These are phyloP conservation scores for Globisporangium megalacanthum DNA, from an alignment of 352 stramenopile species.

Conservation along the genomic window DNA sequence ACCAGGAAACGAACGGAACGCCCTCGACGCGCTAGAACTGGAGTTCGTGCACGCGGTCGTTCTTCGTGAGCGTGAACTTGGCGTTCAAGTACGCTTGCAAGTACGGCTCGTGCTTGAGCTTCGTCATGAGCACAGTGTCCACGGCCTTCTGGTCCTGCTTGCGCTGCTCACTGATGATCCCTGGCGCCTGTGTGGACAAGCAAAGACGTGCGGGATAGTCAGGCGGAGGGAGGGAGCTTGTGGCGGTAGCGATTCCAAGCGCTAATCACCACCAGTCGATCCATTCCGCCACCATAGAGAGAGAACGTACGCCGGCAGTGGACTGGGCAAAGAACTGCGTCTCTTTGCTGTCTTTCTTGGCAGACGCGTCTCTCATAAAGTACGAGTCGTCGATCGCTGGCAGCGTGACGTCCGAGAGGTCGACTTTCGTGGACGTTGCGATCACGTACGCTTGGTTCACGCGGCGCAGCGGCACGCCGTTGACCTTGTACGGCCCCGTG, in stretches of 20 bases:
- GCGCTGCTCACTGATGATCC: constrained; percentile 92
- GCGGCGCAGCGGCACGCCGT: constrained; percentile 96
- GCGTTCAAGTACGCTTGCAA: constrained; percentile 98
- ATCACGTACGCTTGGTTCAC: constrained; percentile 99
- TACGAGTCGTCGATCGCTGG: constrained; percentile 95
- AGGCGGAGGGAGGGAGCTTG: constrained; percentile 60
- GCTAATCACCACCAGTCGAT: constrained; percentile 37
- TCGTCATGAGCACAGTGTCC: constrained; percentile 89
- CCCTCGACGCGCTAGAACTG: constrained; percentile 90
- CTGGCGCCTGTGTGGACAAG: constrained; percentile 50
- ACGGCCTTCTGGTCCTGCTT: constrained; percentile 99
- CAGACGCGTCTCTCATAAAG: constrained; percentile 92
- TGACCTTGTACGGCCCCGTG: constrained; percentile 98
- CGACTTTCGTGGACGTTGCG: constrained; percentile 96
- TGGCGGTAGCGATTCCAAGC: constrained; percentile 90
- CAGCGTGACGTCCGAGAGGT: constrained; percentile 91
- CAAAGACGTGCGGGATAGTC: constrained; percentile 17
- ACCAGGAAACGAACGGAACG: no score
- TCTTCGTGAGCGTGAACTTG: constrained; percentile 98
- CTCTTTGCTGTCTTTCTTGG: constrained; percentile 90
- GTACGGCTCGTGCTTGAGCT: constrained; percentile 85
- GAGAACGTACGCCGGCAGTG: constrained; percentile 7
- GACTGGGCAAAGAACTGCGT: constrained; percentile 97
- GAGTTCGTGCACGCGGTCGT: constrained; percentile 97
- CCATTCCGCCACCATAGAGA: neutral